Evolutionary conservation across 2,329 filamentous ascomycete genomes (phyloP), one percentile per base, ranked within the genome.

Genomic region (Tolypocladium capitatum): DNA sequence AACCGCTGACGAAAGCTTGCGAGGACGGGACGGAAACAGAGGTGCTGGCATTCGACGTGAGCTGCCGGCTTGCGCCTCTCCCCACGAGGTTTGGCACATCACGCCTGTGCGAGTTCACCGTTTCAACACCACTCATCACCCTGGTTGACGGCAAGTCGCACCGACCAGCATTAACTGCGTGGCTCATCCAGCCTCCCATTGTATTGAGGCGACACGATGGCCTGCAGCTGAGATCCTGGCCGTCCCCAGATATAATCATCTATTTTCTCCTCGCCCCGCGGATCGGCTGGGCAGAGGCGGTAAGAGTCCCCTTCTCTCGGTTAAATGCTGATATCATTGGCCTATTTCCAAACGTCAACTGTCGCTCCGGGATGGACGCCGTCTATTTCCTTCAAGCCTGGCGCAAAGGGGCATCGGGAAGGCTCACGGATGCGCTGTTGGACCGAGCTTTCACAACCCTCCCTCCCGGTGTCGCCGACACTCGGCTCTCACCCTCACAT

Each of bases 131-230:
- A 28, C 28, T 44, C 45, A 41, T 40, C 20, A 43, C 47, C 49
- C 46, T 43, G 38, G 46, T 43, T 43, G 42, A 31, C 46, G 33
- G 41, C 33, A 33, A 48, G 52, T 53, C 51, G 51, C 50, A 53
- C 53, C 30, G 45, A 48, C 48, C 34, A 51, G 40, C 48, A 42
- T 50, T 33, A n/a, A 46, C 32, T 48, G 46, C 46, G 48, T 52
- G 48, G 43, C 46, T 21, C 24, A 31, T 31, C 30, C 41, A 43
- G 33, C 43, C 42, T 36, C 40, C 32, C 36, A 42, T 36, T 43
- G 41, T 45, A 43, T 43, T 21, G 35, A 18, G 27, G 42, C 31
- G 16, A 47, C 49, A 40, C 33, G 43, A 48, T 46, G 38, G n/a
- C 43, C 46, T 48, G 49, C 46, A 48, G 43, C 49, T 50, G 46